These are phyloP conservation scores for Elongisporangium anandrum DNA, from an alignment of 352 stramenopile genomes.

Conservation along the genomic window DNA sequence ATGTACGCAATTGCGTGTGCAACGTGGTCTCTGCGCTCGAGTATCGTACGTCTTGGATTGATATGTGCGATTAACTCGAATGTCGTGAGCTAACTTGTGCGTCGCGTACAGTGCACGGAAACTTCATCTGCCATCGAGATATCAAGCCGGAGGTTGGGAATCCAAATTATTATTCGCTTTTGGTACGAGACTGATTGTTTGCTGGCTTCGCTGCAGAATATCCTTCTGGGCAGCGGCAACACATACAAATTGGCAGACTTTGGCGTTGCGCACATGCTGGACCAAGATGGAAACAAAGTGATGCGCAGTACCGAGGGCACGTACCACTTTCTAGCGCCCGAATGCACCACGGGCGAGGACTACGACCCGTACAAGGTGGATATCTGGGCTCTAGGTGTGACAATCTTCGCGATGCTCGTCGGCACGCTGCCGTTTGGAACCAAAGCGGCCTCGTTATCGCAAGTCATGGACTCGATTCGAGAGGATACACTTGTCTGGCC, in stretches of 20 bases:
- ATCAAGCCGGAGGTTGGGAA: slow-evolving; percentile 55
- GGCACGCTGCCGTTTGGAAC: slow-evolving; percentile 70
- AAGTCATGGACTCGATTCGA: slow-evolving; percentile 73
- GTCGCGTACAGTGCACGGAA: slow-evolving; percentile 49
- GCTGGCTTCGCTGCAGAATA: slow-evolving; percentile 27
- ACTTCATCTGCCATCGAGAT: slow-evolving; percentile 83
- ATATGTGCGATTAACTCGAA: neutral
- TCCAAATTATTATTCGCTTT: neutral
- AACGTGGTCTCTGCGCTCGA: slow-evolving; percentile 76
- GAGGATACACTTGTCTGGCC: slow-evolving; percentile 45
- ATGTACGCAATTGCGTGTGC: slow-evolving; percentile 57
- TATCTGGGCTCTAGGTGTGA: slow-evolving; percentile 81
- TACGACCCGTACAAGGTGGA: slow-evolving; percentile 80
- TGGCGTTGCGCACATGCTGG: slow-evolving; percentile 65
- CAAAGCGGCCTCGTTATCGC: slow-evolving; percentile 38
- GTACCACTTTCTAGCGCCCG: slow-evolving; percentile 83
- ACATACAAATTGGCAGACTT: slow-evolving; percentile 82
- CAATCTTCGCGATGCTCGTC: slow-evolving; percentile 66
- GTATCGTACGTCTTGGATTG: slow-evolving; percentile 45
- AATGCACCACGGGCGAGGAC: slow-evolving; percentile 71
- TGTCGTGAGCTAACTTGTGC: neutral
- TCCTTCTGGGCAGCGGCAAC: slow-evolving; percentile 46
- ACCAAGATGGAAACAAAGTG: slow-evolving; percentile 25
- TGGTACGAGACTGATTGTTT: neutral
- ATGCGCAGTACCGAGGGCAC: slow-evolving; percentile 82